phyloP scores from a whole-genome alignment of 768 basidiomycete genomes.

The Trametes gibbosa region DNA sequence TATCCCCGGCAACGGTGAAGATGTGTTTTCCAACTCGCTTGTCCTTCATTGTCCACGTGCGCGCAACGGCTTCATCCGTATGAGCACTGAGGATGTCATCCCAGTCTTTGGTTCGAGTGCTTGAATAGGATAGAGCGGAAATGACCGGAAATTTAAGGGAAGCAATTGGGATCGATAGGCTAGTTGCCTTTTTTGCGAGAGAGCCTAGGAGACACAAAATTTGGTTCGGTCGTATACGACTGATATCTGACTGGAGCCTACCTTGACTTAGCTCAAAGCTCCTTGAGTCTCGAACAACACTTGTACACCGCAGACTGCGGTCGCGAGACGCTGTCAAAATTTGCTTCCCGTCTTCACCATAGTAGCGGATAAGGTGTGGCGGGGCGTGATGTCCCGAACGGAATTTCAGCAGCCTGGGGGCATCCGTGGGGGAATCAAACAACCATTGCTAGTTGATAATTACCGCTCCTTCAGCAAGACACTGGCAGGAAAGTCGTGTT shows the following conservation, averaged over 20 bases:
- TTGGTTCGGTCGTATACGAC: background rate
- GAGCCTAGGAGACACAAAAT: conserved; percentile 57
- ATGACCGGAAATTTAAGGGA: conserved; percentile 85
- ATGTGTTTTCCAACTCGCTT: conserved; percentile 79
- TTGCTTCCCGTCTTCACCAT: conserved; percentile 96
- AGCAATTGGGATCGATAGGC: conserved; percentile 72
- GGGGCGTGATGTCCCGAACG: conserved; percentile 91
- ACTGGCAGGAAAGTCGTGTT: background rate
- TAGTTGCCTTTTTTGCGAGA: conserved; percentile 75
- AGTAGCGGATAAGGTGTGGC: conserved; percentile 89
- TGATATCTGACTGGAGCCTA: conserved; percentile 22
- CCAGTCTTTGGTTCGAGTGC: conserved; percentile 89
- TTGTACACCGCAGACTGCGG: conserved; percentile 84
- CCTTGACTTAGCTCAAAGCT: conserved; percentile 96
- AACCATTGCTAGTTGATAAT: conserved; percentile 91
- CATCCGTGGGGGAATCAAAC: conserved; percentile 85
- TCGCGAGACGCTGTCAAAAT: conserved; percentile 87
- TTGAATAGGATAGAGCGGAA: conserved; percentile 73
- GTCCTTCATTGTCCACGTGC: conserved; percentile 85
- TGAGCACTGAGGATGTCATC: conserved; percentile 95
- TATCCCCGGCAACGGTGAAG: conserved; percentile 55
- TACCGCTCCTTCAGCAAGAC: background rate
- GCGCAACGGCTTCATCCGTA: conserved; percentile 73
- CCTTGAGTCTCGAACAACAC: conserved; percentile 91
- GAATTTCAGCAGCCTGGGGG: conserved; percentile 87